These are phyloP conservation scores for Suillus occidentalis DNA, from an alignment of 768 basidiomycete species.

Conservation along the genomic window DNA sequence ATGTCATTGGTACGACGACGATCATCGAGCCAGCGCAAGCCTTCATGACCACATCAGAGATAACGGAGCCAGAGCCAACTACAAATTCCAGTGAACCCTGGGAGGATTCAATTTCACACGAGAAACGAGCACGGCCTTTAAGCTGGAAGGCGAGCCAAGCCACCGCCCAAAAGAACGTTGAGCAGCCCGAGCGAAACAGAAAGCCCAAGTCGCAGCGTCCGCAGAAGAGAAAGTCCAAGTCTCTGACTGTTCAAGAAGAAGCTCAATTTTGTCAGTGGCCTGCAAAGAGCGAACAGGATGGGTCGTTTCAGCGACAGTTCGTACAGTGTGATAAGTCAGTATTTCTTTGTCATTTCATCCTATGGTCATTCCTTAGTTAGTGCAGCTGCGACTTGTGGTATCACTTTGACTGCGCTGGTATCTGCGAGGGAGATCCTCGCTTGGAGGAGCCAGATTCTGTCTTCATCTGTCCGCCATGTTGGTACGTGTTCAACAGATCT, in stretches of 20 bases:
- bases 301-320: conserved; percentile 21
- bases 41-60: background rate
- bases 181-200: background rate
- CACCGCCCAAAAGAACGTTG: background rate
- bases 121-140: background rate
- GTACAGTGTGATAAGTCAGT: conserved; percentile 37
- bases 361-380: background rate
- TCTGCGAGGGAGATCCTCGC: conserved; percentile 38
- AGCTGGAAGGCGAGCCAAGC: background rate
- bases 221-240: conserved; percentile 1
- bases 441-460: conserved; percentile 23
- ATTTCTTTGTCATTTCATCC: background rate
- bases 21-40: background rate
- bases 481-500: conserved; percentile 18
- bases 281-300: background rate
- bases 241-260: background rate
- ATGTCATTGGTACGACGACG: background rate
- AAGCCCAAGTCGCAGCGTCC: background rate
- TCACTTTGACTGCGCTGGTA: conserved; percentile 52
- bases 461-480: conserved; percentile 48
- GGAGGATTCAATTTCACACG: background rate
- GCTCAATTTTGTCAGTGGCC: background rate
- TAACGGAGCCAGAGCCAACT: background rate
- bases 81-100: background rate
- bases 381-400: conserved; percentile 47